phyloP scores from a whole-genome alignment of 208 protist genomes.

The Wallacemonas sp. region DNA sequence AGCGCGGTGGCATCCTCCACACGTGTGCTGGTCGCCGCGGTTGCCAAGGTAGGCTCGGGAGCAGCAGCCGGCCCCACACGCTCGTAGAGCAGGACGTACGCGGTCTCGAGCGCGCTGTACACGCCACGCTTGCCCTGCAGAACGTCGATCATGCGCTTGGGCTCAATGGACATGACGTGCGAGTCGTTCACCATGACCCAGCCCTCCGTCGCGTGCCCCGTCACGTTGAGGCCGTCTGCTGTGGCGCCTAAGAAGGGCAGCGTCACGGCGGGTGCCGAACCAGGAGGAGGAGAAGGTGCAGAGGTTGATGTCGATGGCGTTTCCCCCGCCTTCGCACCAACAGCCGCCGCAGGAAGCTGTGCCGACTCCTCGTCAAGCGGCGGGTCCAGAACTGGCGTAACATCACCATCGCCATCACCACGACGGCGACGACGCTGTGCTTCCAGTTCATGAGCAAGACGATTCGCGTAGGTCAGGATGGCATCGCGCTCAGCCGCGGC shows the following conservation, averaged over 20 bases:
- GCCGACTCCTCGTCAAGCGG: too few relatives aligned
- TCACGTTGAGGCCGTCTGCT: constrained; percentile 1
- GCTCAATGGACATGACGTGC: constrained; percentile 27
- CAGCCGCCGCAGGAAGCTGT: too few relatives aligned
- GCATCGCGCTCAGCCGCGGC: neutral
- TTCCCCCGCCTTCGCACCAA: too few relatives aligned
- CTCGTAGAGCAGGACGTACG: constrained; percentile 69
- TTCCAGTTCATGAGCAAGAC: neutral
- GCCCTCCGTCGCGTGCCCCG: constrained; percentile 1
- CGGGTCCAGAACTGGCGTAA: too few relatives aligned
- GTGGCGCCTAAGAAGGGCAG: neutral
- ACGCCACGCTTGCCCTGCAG: constrained; percentile 37
- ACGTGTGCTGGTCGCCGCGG: neutral
- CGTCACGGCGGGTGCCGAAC: too few relatives aligned
- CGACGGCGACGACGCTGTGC: too few relatives aligned
- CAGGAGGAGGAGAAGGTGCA: too few relatives aligned
- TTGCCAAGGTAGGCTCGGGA: constrained; percentile 11
- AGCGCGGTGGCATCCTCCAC: too few relatives aligned
- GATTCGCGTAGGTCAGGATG: neutral
- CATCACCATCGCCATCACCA: too few relatives aligned
- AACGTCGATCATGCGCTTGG: constrained; percentile 29
- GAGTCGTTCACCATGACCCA: constrained; percentile 75
- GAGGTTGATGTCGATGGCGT: too few relatives aligned
- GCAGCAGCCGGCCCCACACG: constrained; percentile 3
- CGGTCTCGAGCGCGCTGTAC: constrained; percentile 48